Percentiles rank a stretch among this genome's conserved stretches.
Evolutionary conservation across 805 yeast species (phyloP).

Genomic region (Maudiozyma serrabonitensis): DNA sequence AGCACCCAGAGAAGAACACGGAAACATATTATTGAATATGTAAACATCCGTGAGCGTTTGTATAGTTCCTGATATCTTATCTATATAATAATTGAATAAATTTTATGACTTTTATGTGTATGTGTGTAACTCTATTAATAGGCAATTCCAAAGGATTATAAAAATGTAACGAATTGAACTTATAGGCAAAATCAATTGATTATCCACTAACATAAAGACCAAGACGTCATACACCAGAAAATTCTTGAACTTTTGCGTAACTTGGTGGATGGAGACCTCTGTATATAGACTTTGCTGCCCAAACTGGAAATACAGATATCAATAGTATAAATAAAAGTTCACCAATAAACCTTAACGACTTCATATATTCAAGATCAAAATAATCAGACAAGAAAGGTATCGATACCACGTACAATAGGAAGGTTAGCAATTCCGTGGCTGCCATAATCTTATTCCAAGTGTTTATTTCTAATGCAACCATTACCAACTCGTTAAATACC

Average conservation of each 20-base stretch:
- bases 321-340: slow-evolving; percentile 54
- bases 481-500: slow-evolving; percentile 73
- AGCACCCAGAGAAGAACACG: neutral
- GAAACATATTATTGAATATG: too few relatives aligned
- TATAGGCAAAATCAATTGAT: too few relatives aligned
- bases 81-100: too few relatives aligned
- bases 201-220: too few relatives aligned
- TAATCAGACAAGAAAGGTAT: slow-evolving; percentile 84
- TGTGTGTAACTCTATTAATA: too few relatives aligned
- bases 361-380: slow-evolving; percentile 59
- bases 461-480: slow-evolving; percentile 88
- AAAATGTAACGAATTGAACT: too few relatives aligned
- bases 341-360: slow-evolving; percentile 54
- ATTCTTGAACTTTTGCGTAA: slow-evolving; percentile 90
- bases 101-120: neutral
- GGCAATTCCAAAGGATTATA: too few relatives aligned
- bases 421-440: slow-evolving; percentile 59
- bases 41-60: too few relatives aligned
- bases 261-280: slow-evolving; percentile 84
- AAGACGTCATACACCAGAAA: slow-evolving; percentile 27
- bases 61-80: too few relatives aligned
- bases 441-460: slow-evolving; percentile 85
- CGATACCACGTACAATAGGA: slow-evolving; percentile 56
- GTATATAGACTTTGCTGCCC: slow-evolving; percentile 70
- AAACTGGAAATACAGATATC: slow-evolving; percentile 76